Percentiles rank a stretch among this genome's conserved stretches.
phyloP scores from a whole-genome alignment of 2,329 filamentous ascomycete species.

The Aspergillus novoparasiticus region DNA sequence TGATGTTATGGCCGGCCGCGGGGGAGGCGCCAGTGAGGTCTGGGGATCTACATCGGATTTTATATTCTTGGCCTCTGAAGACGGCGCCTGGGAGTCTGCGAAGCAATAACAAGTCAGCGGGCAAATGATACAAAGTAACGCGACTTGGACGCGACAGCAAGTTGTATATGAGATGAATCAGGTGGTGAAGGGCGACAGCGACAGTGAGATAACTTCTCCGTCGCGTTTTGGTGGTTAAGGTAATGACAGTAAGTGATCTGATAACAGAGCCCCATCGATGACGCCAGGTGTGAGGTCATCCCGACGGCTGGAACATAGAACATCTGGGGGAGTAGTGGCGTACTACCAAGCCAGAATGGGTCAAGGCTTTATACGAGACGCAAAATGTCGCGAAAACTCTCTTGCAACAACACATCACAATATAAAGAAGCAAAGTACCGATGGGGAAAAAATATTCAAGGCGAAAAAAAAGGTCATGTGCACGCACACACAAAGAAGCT shows the following conservation, averaged over 20 bases:
- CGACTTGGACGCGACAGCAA: constrained; percentile 2
- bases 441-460: constrained; percentile 17
- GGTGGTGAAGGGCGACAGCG: constrained; percentile 18
- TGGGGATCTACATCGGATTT: constrained; percentile 58
- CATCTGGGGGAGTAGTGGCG: constrained; percentile 32
- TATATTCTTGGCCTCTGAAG: constrained; percentile 37
- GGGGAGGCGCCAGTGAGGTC: constrained; percentile 71
- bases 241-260: constrained; percentile 15
- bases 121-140: background rate
- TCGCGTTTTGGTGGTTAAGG: constrained; percentile 10
- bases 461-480: constrained; percentile 6
- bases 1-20: constrained; percentile 58
- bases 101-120: constrained; percentile 23
- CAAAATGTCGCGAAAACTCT: constrained; percentile 8
- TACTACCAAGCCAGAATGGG: constrained; percentile 34
- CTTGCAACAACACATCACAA: constrained; percentile 7
- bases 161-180: constrained; percentile 9
- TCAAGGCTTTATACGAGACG: constrained; percentile 18
- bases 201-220: constrained; percentile 21
- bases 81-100: constrained; percentile 34
- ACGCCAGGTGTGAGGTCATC: constrained; percentile 42
- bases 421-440: constrained; percentile 4
- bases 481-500: constrained; percentile 13
- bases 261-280: constrained; percentile 33
- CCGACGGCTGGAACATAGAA: constrained; percentile 31